Percentiles rank a stretch among this genome's conserved stretches.
Evolutionary conservation across 352 stramenopile species (phyloP).

Genomic region (Thraustochytrium sp.): DNA sequence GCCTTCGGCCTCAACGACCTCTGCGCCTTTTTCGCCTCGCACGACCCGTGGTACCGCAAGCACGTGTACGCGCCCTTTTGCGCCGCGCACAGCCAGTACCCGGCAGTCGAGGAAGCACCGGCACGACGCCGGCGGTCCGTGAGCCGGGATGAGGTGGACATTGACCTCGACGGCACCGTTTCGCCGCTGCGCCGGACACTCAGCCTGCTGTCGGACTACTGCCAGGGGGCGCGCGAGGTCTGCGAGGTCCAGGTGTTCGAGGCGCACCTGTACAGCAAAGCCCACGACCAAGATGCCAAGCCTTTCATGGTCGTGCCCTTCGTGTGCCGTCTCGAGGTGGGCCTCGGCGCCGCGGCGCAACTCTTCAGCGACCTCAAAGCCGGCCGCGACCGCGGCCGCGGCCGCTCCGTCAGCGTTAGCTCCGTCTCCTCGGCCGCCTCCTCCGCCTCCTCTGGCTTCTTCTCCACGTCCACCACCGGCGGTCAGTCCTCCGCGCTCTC

Average conservation of each 20-base stretch:
- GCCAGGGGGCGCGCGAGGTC: background rate
- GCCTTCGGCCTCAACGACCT: background rate
- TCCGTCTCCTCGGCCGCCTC: slow-evolving; percentile 12
- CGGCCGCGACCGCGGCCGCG: background rate
- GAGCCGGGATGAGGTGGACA: background rate
- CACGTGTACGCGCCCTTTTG: slow-evolving; percentile 32
- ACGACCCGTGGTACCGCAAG: slow-evolving; percentile 20
- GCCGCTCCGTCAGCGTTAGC: background rate
- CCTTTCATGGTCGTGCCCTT: slow-evolving; percentile 7
- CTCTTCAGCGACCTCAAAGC: background rate
- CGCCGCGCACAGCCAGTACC: background rate
- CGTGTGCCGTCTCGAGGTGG: slow-evolving; percentile 32
- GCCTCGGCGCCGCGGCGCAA: slow-evolving; percentile 16
- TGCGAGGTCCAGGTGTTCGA: background rate
- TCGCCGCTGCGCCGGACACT: background rate
- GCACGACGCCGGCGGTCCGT: background rate
- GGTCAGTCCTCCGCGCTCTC: no score
- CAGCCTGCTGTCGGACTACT: slow-evolving; percentile 9
- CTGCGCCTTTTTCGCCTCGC: background rate
- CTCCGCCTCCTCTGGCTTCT: background rate
- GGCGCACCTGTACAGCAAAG: background rate
- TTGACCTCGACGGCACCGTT: background rate
- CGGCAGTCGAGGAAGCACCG: background rate
- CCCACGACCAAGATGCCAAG: background rate
- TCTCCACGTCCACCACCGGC: background rate